Evolutionary conservation across 805 yeast species (phyloP).

Genomic region (Grigorovia transvaalensis): DNA sequence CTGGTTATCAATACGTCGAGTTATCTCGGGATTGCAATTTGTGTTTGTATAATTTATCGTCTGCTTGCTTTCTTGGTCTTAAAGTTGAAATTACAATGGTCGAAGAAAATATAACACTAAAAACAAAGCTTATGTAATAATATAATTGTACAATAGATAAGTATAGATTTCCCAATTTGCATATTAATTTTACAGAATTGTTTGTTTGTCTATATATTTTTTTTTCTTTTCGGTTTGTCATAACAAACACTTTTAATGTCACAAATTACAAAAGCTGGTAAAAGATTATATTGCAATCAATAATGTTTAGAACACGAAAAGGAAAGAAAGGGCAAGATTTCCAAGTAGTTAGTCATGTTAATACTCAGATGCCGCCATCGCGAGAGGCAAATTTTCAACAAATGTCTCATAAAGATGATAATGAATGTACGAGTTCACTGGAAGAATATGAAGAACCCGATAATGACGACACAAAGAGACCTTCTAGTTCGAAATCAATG

Average conservation of each 20-base stretch:
- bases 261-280: neutral
- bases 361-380: neutral
- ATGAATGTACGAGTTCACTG: neutral
- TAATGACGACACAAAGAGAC: too few species aligned
- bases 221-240: too few species aligned
- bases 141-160: neutral
- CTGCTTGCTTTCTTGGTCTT: slow-evolving; percentile 16
- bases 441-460: neutral
- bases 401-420: neutral
- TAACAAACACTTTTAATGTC: neutral
- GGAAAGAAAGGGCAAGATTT: neutral
- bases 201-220: too few species aligned
- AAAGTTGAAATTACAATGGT: slow-evolving; percentile 24
- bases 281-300: too few species aligned
- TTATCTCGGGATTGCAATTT: slow-evolving; percentile 28
- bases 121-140: neutral
- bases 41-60: slow-evolving; percentile 22
- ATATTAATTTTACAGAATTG: too few species aligned
- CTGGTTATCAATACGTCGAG: slow-evolving; percentile 31
- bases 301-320: neutral
- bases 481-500: neutral
- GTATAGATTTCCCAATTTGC: neutral
- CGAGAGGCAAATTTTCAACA: neutral
- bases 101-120: neutral
- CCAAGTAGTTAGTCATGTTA: neutral